A percentile compares a stretch with the other conserved stretches of the same genome.
These are phyloP conservation scores for Pythium utonaiense DNA, from an alignment of 352 stramenopile species.

Conservation along the genomic window DNA sequence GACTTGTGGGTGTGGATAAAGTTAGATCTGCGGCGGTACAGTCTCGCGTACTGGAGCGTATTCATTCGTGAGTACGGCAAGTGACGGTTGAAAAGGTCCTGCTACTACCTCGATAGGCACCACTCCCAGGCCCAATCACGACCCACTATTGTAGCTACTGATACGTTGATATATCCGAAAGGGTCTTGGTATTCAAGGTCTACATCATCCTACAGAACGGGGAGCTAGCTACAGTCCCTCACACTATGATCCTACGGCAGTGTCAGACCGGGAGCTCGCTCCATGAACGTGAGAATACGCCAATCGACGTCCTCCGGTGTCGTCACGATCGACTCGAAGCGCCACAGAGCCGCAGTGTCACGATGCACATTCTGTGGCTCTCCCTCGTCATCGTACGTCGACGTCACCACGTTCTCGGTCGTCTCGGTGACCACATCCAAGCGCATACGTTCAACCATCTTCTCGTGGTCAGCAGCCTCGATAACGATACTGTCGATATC, in stretches of 20 bases:
- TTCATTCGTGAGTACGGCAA: too few relatives aligned
- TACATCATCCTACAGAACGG: too few relatives aligned
- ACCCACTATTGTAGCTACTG: too few relatives aligned
- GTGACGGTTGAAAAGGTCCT: too few relatives aligned
- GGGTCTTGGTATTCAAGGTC: neutral
- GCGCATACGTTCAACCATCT: slow-evolving; percentile 22
- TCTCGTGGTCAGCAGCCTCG: slow-evolving; percentile 26
- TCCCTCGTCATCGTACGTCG: slow-evolving; percentile 12
- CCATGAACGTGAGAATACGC: slow-evolving; percentile 44
- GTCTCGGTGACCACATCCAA: slow-evolving; percentile 25
- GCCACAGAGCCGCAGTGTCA: slow-evolving; percentile 32
- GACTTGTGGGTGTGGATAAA: too few relatives aligned
- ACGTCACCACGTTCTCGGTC: slow-evolving; percentile 21
- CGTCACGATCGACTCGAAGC: slow-evolving; percentile 61
- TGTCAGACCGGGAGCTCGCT: slow-evolving; percentile 8
- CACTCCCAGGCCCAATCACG: too few relatives aligned
- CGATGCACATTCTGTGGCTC: slow-evolving; percentile 14
- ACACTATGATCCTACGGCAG: neutral
- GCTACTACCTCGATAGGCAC: too few relatives aligned
- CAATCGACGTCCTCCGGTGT: slow-evolving; percentile 56
- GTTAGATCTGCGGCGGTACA: too few relatives aligned
- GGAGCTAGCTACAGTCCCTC: too few relatives aligned
- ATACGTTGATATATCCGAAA: too few relatives aligned
- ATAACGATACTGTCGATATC: slow-evolving; percentile 29
- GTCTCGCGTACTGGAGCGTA: too few relatives aligned